phyloP scores from a whole-genome alignment of 2,329 filamentous ascomycete species.

The Claviceps monticola region DNA sequence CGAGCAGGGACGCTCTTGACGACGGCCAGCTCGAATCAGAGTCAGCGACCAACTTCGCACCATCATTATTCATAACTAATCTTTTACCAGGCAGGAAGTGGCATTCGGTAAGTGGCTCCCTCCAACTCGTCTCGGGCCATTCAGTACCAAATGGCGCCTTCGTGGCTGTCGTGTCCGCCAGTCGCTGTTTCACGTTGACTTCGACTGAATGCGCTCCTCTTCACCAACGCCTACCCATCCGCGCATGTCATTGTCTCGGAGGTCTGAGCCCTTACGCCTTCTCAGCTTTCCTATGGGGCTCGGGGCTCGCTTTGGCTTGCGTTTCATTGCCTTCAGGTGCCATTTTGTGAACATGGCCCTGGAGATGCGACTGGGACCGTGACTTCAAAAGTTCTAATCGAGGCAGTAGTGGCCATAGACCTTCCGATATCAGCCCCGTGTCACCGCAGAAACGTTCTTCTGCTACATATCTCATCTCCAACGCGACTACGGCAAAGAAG shows the following conservation, averaged over 20 bases:
- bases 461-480: slow-evolving; percentile 1
- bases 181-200: neutral
- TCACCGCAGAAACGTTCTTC: slow-evolving; percentile 6
- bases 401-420: slow-evolving; percentile 14
- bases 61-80: neutral
- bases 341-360: slow-evolving; percentile 12
- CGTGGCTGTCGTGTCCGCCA: neutral
- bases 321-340: slow-evolving; percentile 11
- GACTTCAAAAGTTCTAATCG: slow-evolving; percentile 12
- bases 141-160: neutral
- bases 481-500: neutral
- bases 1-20: neutral
- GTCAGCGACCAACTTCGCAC: neutral
- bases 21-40: neutral
- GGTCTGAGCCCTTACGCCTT: neutral
- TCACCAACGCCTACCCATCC: neutral
- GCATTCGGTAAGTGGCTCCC: neutral
- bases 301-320: neutral
- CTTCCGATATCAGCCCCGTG: slow-evolving; percentile 8
- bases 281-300: neutral
- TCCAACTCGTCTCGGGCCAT: neutral
- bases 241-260: neutral
- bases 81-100: neutral
- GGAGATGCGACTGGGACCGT: slow-evolving; percentile 15
- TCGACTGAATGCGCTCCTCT: neutral